phyloP scores from a whole-genome alignment of 140 eudicot species.

The Flaveria floridana region DNA sequence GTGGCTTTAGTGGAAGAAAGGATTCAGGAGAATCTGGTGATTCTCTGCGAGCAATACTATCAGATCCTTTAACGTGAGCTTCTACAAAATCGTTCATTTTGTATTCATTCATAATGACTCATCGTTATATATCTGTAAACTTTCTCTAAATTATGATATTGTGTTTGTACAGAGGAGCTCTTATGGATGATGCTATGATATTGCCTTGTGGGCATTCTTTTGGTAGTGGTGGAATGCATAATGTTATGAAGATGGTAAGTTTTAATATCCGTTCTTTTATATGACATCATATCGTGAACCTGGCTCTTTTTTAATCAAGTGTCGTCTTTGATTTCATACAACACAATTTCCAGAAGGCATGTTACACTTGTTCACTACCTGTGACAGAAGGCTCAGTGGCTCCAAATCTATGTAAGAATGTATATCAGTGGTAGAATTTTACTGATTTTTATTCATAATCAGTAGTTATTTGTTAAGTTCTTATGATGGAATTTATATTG shows the following conservation, averaged over 20 bases:
- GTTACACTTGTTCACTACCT: slow-evolving; percentile 75
- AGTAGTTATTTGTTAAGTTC: neutral
- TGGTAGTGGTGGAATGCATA: slow-evolving; percentile 76
- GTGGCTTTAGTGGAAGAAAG: slow-evolving; percentile 76
- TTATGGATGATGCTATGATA: slow-evolving; percentile 96
- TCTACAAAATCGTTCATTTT: slow-evolving; percentile 5
- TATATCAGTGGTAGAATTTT: neutral
- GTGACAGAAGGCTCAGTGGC: slow-evolving; percentile 66
- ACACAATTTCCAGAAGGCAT: slow-evolving; percentile 63
- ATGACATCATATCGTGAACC: neutral
- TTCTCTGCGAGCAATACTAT: slow-evolving; percentile 64
- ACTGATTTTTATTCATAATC: neutral
- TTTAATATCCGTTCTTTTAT: neutral
- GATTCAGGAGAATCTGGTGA: slow-evolving; percentile 69
- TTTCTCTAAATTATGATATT: slow-evolving; percentile 6
- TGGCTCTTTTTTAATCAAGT: neutral
- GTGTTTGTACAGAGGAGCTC: slow-evolving; percentile 61
- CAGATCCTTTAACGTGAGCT: slow-evolving; percentile 82
- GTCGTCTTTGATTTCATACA: slow-evolving; percentile 18
- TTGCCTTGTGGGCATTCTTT: slow-evolving; percentile 95
- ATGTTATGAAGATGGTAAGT: slow-evolving; percentile 64
- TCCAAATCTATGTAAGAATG: slow-evolving; percentile 73
- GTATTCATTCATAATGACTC: neutral
- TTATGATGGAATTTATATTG: neutral
- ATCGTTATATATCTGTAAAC: neutral